Base-by-base conservation (phyloP, 192 early-diverging fungal species). In the Backusella parvicylindrica region DNA sequence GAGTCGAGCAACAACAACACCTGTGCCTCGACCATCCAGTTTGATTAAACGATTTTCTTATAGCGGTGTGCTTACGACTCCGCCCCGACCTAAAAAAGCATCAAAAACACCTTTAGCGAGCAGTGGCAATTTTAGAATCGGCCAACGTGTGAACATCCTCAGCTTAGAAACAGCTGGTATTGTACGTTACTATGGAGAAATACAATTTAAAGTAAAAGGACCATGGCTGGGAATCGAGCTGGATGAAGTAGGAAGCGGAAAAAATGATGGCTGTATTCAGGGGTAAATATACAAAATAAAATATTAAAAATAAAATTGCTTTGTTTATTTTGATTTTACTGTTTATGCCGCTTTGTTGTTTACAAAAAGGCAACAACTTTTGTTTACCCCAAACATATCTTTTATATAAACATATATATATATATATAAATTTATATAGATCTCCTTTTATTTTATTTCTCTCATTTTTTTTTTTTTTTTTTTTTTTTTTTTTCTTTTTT, bases 221-320 rank as follows among this genome's bases (percentile, higher is more conserved):
- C 84, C 81, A 1, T 95, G 92, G 92, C 91, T 91, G n/a, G 94
- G 94, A 23, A 85, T 95, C 64, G 91, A 92, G 75, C 81, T 95
- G 6, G 92, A 95, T 70, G 83, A 84, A 40, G 77, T 75, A 9
- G 92, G 90, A 11, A 86, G 82, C 23, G 94, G 94, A 18, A 95
- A 95, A 73, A 95, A 95, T 77, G 85, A 91, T 60, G 94, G 94
- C 21, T 82, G 79, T 30, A 91, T 92, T 41, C 84, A 84, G 50
- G 94, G 86, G 88, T 89, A 84, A 77, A 26, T 60, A 28, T 60
- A 60, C 21, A 28, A 28, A 60, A 26, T 47, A n/a, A n/a, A n/a
- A n/a, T 47, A 47, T 47, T 47, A 47, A 47, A 47, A 47, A 47
- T 47, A 47, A 47, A 47, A 47, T 47, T 47, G 26, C 8, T 60